Conservation (phyloP, 768 basidiomycete species). For the Dendrothele bispora region DNA sequence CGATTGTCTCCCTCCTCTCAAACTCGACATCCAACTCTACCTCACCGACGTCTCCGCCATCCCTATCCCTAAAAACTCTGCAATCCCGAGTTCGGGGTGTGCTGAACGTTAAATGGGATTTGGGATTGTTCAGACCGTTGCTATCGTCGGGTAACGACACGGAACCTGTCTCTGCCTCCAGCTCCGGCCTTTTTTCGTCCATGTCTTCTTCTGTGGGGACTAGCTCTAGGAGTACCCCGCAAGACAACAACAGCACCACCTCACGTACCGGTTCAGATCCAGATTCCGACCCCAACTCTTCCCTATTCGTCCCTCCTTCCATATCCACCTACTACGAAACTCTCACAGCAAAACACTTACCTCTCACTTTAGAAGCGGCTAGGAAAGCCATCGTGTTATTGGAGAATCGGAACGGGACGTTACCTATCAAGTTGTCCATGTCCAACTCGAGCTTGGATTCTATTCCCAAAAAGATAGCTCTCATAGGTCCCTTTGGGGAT, state of each 20-base stretch:
- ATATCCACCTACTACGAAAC: slow-evolving; percentile 12
- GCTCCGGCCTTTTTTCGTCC: no score
- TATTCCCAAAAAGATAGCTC: slow-evolving; percentile 21
- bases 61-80: no score
- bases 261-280: background rate
- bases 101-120: slow-evolving; percentile 22
- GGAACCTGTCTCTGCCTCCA: no score
- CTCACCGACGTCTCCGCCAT: no score
- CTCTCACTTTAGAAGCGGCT: slow-evolving; percentile 24
- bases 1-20: no score
- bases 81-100: slow-evolving; percentile 17
- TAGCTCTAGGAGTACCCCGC: no score
- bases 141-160: no score
- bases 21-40: no score
- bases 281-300: slow-evolving; percentile 8
- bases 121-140: slow-evolving; percentile 14
- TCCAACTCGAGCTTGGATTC: slow-evolving; percentile 10
- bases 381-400: slow-evolving; percentile 22
- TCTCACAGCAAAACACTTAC: slow-evolving; percentile 15
- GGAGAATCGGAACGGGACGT: slow-evolving; percentile 21
- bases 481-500: slow-evolving; percentile 23
- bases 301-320: slow-evolving; percentile 15
- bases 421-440: slow-evolving; percentile 14
- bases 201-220: no score
- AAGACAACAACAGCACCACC: background rate